Conservation (phyloP, 2,329 filamentous ascomycete species). For the Calonectria pseudoreteaudii region DNA sequence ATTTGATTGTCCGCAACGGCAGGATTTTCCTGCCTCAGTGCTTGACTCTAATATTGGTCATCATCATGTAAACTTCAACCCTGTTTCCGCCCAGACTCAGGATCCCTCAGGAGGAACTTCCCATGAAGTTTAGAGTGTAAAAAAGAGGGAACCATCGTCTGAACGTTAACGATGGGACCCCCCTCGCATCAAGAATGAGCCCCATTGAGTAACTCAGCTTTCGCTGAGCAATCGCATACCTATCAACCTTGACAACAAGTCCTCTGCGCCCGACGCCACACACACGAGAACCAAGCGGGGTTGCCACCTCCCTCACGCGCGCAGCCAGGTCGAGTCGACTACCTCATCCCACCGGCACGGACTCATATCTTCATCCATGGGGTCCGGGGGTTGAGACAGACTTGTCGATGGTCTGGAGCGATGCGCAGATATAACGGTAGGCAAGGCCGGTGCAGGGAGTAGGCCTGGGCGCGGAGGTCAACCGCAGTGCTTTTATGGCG, state of each 20-base stretch:
- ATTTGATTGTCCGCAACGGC: constrained; percentile 48
- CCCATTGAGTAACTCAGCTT: constrained; percentile 96
- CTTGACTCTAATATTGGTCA: constrained; percentile 96
- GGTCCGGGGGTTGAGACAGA: constrained; percentile 52
- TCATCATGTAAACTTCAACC: constrained; percentile 87
- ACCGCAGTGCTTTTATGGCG: constrained; percentile 99
- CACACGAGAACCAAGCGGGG: constrained; percentile 60
- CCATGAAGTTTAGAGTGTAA: constrained; percentile 55
- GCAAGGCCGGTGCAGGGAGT: constrained; percentile 55
- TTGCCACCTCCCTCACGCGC: constrained; percentile 54
- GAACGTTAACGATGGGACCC: constrained; percentile 51
- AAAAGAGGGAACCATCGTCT: constrained; percentile 43
- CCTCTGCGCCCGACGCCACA: constrained; percentile 62
- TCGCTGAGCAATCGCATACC: constrained; percentile 93
- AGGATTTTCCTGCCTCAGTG: constrained; percentile 74
- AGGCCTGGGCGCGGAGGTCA: constrained; percentile 76
- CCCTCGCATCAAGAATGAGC: constrained; percentile 99
- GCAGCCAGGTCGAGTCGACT: constrained; percentile 20
- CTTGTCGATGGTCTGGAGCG: neutral
- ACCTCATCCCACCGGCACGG: constrained; percentile 55
- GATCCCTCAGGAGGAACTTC: constrained; percentile 52
- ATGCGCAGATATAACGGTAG: constrained; percentile 58
- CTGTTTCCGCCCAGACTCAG: constrained; percentile 29
- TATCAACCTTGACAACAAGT: constrained; percentile 93
- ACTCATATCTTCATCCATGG: constrained; percentile 92